Conservation (phyloP, 2,329 filamentous ascomycete genomes). For the Xylaria sp. region DNA sequence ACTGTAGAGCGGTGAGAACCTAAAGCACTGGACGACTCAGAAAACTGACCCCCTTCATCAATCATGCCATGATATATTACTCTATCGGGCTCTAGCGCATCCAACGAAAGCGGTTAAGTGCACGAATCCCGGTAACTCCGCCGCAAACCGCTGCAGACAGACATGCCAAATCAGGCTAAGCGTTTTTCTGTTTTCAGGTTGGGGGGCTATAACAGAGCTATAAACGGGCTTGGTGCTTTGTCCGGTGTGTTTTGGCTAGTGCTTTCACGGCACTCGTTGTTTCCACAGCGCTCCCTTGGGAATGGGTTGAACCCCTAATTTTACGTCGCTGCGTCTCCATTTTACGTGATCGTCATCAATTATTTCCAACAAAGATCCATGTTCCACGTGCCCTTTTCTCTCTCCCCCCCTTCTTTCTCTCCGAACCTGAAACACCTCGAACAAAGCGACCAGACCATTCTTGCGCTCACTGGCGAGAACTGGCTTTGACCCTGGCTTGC, state of each 20-base stretch:
- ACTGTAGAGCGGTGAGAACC: slow-evolving; percentile 22
- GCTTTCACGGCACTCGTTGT: slow-evolving; percentile 8
- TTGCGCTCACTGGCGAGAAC: neutral
- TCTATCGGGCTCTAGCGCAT: neutral
- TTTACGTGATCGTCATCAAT: slow-evolving; percentile 1
- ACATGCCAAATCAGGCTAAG: neutral
- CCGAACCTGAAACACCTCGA: slow-evolving; percentile 35
- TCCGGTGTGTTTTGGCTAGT: neutral
- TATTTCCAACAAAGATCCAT: slow-evolving; percentile 14
- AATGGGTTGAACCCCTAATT: slow-evolving; percentile 3
- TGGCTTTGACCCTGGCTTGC: slow-evolving; percentile 3
- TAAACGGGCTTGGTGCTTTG: too few species aligned
- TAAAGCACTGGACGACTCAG: neutral
- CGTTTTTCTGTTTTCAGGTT: slow-evolving; percentile 1
- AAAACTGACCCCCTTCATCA: neutral
- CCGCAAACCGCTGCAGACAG: neutral
- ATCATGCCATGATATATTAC: slow-evolving; percentile 13
- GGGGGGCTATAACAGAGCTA: neutral
- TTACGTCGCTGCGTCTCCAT: neutral
- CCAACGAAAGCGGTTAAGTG: slow-evolving; percentile 2
- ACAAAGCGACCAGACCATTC: slow-evolving; percentile 27
- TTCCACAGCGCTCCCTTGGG: slow-evolving; percentile 1
- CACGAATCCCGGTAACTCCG: slow-evolving; percentile 18
- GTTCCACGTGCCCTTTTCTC: slow-evolving; percentile 22
- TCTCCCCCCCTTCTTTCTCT: neutral